Conservation (phyloP, 2,329 filamentous ascomycete species). For the Ophiostoma perfectum region DNA sequence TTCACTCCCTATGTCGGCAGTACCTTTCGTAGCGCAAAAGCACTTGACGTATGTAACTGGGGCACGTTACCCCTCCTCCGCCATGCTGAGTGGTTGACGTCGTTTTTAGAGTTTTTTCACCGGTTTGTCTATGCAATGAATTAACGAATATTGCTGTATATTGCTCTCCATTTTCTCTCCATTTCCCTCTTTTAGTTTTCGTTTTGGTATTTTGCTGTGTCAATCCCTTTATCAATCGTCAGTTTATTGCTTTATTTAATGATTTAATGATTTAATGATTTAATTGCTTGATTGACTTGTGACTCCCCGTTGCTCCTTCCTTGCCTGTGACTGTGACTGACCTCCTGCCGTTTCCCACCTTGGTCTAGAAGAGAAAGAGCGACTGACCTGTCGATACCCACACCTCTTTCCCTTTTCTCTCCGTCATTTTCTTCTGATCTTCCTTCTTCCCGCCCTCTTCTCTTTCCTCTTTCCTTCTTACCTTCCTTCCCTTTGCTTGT, state of each 20-base stretch:
- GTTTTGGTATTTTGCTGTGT: background rate
- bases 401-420: slow-evolving; percentile 14
- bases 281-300: background rate
- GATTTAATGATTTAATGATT: background rate
- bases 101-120: slow-evolving; percentile 7
- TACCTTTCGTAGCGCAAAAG: background rate
- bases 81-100: slow-evolving; percentile 1
- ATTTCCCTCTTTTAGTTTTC: background rate
- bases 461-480: background rate
- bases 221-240: slow-evolving; percentile 6
- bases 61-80: slow-evolving; percentile 4
- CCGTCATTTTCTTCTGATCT: slow-evolving; percentile 12
- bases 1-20: background rate
- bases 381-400: slow-evolving; percentile 10
- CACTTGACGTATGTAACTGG: slow-evolving; percentile 1
- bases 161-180: background rate
- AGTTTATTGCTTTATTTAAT: background rate
- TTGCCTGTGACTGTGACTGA: slow-evolving; percentile 5
- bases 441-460: background rate
- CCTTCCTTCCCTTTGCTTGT: background rate
- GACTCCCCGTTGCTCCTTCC: slow-evolving; percentile 8
- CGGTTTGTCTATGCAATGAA: background rate
- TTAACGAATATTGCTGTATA: background rate
- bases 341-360: slow-evolving; percentile 12
- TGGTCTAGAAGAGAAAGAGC: slow-evolving; percentile 6